Evolutionary conservation across 495 filamentous ascomycete genomes (phyloP), one percentile per base, ranked within the genome.

Genomic region (Podospora didyma): DNA sequence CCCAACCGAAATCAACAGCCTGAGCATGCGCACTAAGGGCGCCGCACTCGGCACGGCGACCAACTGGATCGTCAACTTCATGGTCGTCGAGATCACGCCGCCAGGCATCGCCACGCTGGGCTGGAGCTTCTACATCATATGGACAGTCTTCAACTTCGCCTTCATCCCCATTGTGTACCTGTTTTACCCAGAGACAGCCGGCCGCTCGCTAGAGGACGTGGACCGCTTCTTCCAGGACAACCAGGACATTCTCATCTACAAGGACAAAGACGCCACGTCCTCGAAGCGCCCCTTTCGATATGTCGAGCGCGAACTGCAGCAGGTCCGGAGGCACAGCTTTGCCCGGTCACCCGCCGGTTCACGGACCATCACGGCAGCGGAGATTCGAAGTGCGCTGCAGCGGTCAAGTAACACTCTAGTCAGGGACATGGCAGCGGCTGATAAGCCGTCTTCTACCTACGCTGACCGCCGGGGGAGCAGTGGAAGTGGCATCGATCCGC

Each of bases 81-180:
- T 67, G 1, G 66, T 70, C 16, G 71, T 71, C 9, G 67, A 62
- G 68, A 81, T 86, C 34, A 88, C 85, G 0, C 84, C 82, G 2
- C 76, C 78, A 7, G 78, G 82, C 16, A 81, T 85, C 63, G 71
- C 78, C n/a, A 78, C 73, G 51, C 74, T 87, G 12, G 68, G 72
- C 0, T 88, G 84, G 86, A 69, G 73, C 39, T 85, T 84, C 53
- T 89, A 84, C 63, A 78, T 88, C 56, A 83, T 87, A 56, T 88
- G 82, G 68, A 80, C 81, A 37, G 73, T 86, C 45, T 76, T 81
- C 56, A 82, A 84, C 62, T 71, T 67, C 23, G 58, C 64, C n/a
- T 84, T 88, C 71, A 76, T 87, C 0, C 83, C 82, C 0, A 71
- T 84, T 24, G 74, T 84, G 20, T 86, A 81, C 52, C 77, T 84